Evolutionary conservation across 768 basidiomycete genomes (phyloP), one percentile per base, ranked within the genome.

Genomic region (Suillus variegatus): DNA sequence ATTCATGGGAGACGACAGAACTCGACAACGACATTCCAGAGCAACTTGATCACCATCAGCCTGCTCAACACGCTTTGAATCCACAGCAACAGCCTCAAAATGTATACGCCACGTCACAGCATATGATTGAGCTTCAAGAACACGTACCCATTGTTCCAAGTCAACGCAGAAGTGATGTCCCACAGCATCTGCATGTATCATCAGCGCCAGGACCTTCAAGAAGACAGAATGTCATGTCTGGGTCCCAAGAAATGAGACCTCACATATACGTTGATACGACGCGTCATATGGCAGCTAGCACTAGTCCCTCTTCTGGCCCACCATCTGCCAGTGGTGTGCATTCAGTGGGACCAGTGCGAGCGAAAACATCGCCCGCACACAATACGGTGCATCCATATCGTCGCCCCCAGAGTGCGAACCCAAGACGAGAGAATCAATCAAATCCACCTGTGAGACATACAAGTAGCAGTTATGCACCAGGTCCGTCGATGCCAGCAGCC

Each of bases 1-100:
- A 73, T 75, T 79, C 79, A 64, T 79, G 79, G 78, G 77, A 74
- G 73, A 79, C 79, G 81, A 80, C 76, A 79, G 71, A 79, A 36
- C 76, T 79, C 67, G 77, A 18, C 60, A 64, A 35, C 66, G 65
- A 32, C 28, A 71, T 75, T 71, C 74, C 75, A 64, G 76, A 84
- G 67, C 78, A 75, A 70, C 74, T 81, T 68, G 74, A 60, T 28
- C 58, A 78, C 67, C 80, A 78, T 62, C 79, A 79, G 61, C 69
- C 73, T 25, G 5, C 18, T 43, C 58, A 60, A 43, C 58, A 20
- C 40, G 58, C 22, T 32, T 43, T 77, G 65, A 78, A 80, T 41
- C 79, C 72, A 66, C 73, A 60, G 38, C 72, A 69, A 49, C 71
- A 68, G 60, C 54, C 36, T 56, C 74, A 68, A 67, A 71, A 74